A percentile compares a stretch with the other conserved stretches of the same genome.
Conservation (phyloP, 73 alveolate species). For the Symbiodinium natans region DNA sequence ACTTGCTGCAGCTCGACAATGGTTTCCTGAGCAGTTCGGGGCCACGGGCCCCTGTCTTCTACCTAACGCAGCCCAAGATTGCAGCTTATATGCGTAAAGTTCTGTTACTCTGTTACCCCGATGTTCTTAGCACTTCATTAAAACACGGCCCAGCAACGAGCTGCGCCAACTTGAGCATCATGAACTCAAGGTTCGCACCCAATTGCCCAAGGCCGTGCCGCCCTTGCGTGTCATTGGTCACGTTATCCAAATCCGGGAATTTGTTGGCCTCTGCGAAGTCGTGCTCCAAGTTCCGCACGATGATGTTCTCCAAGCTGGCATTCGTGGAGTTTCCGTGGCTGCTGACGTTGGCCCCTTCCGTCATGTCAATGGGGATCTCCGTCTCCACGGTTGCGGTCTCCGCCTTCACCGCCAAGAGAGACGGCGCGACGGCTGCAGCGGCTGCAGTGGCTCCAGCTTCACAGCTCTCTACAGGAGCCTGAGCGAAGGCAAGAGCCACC, state of each 20-base stretch:
- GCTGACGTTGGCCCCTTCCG: neutral
- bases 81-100: too few relatives aligned
- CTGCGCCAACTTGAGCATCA: neutral
- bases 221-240: neutral
- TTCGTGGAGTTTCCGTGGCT: neutral
- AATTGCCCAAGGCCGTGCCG: neutral
- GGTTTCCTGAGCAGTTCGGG: too few relatives aligned
- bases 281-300: neutral
- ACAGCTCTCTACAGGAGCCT: neutral
- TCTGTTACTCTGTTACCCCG: too few relatives aligned
- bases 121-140: too few relatives aligned
- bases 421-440: neutral
- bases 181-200: neutral
- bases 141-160: too few relatives aligned
- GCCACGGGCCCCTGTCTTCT: too few relatives aligned
- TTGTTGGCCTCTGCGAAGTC: neutral
- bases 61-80: too few relatives aligned
- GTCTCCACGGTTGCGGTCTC: neutral
- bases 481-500: neutral
- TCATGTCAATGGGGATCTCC: neutral
- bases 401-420: neutral
- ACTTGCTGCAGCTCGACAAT: constrained; percentile 69
- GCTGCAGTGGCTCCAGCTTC: neutral
- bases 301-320: neutral
- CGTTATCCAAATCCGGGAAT: neutral